Base-by-base conservation (phyloP, 768 basidiomycete species). In the Lactarius hatsudake region DNA sequence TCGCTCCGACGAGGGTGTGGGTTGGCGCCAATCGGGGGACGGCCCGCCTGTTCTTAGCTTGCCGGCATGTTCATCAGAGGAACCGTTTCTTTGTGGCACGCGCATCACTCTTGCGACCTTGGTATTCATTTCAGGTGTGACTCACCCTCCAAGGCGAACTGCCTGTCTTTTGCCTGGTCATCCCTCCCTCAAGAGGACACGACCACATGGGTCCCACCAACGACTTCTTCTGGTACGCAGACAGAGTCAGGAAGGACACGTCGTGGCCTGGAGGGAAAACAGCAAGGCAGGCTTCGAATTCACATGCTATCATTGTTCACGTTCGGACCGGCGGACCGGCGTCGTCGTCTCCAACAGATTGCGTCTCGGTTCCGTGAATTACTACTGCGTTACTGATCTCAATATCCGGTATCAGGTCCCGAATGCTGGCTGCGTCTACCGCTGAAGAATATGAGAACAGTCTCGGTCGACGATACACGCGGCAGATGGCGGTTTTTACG, bases 301-400 rank as follows among this genome's bases (percentile, higher is more conserved):
- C 62, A 63, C 62, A 40, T 63, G 62, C 62, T 56, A 51, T 53
- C 55, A 3, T 18, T 20, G 15, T 3, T 53, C n/a, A 20, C 28
- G 3, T 53, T 62, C 61, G 51, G 61, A 17, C 34, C 7, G 18
- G 23, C 48, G 61, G 61, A 51, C 61, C 48, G 61, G 34, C 51
- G 7, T 15, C 32, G 32, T 32, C 55, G 17, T 56, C 48, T 12
- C 36, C 36, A 4, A 17, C 43, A 51, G n/a, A 38, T 38, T 20
- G 40, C 20, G 7, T 26, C 48, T 51, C n/a, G n/a, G 9, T 12
- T 23, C 45, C n/a, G 48, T 26, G 10, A 23, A 5, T 51, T 51
- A 23, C 23, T 26, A 12, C 23, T 15, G 10, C 48, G 23, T 51
- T 51, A 51, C 13, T 26, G 26, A 53, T 51, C n/a, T 12, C 48